Percentiles rank a stretch among this genome's conserved stretches.
phyloP scores from a whole-genome alignment of 495 filamentous ascomycete species.

The Xylaria bambusicola region DNA sequence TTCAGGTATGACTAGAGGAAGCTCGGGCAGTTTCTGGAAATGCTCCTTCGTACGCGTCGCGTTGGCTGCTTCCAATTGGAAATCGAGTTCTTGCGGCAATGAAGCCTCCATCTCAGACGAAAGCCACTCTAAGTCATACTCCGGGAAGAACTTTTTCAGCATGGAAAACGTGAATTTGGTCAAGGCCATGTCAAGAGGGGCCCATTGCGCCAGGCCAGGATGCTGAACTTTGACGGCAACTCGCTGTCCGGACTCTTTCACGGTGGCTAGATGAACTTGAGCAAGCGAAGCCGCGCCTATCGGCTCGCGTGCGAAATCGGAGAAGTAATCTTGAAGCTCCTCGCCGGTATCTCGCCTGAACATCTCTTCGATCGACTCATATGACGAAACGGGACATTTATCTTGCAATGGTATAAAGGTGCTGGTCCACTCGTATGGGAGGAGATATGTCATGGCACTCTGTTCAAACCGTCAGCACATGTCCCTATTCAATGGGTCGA shows the following conservation, averaged over 20 bases:
- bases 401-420: slow-evolving; percentile 98
- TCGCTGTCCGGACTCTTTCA: slow-evolving; percentile 79
- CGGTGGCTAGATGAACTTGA: slow-evolving; percentile 88
- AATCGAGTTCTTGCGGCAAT: slow-evolving; percentile 89
- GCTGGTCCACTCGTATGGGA: slow-evolving; percentile 91
- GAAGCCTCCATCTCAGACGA: slow-evolving; percentile 90
- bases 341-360: slow-evolving; percentile 80
- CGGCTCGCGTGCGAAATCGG: slow-evolving; percentile 73
- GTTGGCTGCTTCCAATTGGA: slow-evolving; percentile 82
- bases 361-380: slow-evolving; percentile 85
- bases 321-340: slow-evolving; percentile 79
- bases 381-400: slow-evolving; percentile 89
- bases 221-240: slow-evolving; percentile 99
- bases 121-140: slow-evolving; percentile 96
- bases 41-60: slow-evolving; percentile 76
- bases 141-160: slow-evolving; percentile 90
- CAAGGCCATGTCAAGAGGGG: slow-evolving; percentile 81
- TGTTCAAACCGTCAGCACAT: slow-evolving; percentile 29
- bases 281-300: slow-evolving; percentile 93
- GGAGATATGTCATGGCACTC: slow-evolving; percentile 94
- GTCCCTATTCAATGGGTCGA: neutral
- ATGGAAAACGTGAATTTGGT: slow-evolving; percentile 88
- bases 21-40: slow-evolving; percentile 66
- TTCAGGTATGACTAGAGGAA: slow-evolving; percentile 84
- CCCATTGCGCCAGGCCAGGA: slow-evolving; percentile 87